Evolutionary conservation across 768 basidiomycete species (phyloP), one percentile per base, ranked within the genome.

Genomic region (Leccinum ochraceum): DNA sequence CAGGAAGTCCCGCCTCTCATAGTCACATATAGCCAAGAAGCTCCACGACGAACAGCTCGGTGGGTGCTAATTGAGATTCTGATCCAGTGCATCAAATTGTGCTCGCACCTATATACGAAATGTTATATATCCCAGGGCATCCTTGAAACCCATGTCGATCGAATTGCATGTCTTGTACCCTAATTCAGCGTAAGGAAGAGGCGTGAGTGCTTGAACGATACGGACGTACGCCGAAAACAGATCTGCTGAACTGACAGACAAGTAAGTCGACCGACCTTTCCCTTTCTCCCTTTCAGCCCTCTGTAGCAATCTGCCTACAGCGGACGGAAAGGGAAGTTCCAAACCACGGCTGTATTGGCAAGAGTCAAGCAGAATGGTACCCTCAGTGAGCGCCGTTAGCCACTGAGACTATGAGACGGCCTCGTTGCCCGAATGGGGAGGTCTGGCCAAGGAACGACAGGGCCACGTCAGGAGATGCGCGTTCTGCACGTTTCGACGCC

Each of bases 251-350:
- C 14, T 32, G 36, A 62, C 49, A 48, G 56, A 37, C 34, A n/a
- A 17, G 53, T 34, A 50, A 34, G 17, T 20, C 7, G 59, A 39
- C 48, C 17, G 10, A 56, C 48, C 28, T 53, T 57, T 48, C 59
- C 48, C 24, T 53, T 57, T 48, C 60, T 58, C 44, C 65, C 68
- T 59, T 69, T 69, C 67, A 54, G 66, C 30, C 61, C 68, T 53
- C 60, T 67, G 68, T 20, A 62, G 65, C 48, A 30, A 50, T 48
- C 22, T 63, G 60, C 67, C 63, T 69, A 70, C 65, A 67, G 63
- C 67, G 65, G 67, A 68, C 67, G 67, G 67, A 68, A 68, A 22
- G 67, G 60, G 57, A 20, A 13, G 34, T 46, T 42, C 44, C 32
- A n/a, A 20, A 9, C 6, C 30, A 46, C 16, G n/a, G 13, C 52